Base-by-base conservation (phyloP, 1,284 basidiomycete species). In the Anthracocystis panici-leucophaei region DNA sequence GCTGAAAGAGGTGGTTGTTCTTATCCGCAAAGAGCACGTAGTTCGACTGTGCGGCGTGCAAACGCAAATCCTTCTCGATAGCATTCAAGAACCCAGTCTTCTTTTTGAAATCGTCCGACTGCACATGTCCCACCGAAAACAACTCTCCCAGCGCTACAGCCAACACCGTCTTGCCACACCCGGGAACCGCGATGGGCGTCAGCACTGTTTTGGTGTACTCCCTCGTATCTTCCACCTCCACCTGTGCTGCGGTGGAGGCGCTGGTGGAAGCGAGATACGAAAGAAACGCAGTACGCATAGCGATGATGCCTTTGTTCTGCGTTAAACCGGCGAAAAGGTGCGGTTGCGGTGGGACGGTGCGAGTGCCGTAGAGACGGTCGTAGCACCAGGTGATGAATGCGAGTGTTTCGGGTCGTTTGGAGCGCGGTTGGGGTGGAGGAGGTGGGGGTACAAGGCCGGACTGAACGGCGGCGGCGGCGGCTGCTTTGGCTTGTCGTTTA, bases 141-240 rank as follows among this genome's bases (percentile, higher is more conserved):
- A 99, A 88, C 62, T 91, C 88, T 1, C 88, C 74, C 2, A 99
- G 89, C 0, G 94, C 94, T 5, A 97, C 87, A 0, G 92, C 89
- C 11, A 99, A 88, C 0, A 92, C 87, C 0, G 97, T 99, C 88
- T 99, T 99, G 91, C 95, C 96, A 83, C 92, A 94, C 3, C 96
- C 95, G 23, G 95, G 96, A 46, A 98, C 90, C 3, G 94, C 95
- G 20, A 98, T 87, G 0, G 97, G 95, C 0, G 95, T 88, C 59
- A 99, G 90, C 60, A 98, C 87, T 0, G 91, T 93, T 86, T 95
- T 95, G n/a, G 87, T 88, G 70, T 89, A 91, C 73, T 62, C 72
- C 0, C 87, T 84, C 14, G 79, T 68, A 56, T 69, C 57, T 41
- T 35, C 12, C 38, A 53, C 66, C 58, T 60, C 29, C 16, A 51